A percentile compares a stretch with the other conserved stretches of the same genome.
Conservation (phyloP, 1,284 basidiomycete genomes). For the Tylopilus orsonianus region DNA sequence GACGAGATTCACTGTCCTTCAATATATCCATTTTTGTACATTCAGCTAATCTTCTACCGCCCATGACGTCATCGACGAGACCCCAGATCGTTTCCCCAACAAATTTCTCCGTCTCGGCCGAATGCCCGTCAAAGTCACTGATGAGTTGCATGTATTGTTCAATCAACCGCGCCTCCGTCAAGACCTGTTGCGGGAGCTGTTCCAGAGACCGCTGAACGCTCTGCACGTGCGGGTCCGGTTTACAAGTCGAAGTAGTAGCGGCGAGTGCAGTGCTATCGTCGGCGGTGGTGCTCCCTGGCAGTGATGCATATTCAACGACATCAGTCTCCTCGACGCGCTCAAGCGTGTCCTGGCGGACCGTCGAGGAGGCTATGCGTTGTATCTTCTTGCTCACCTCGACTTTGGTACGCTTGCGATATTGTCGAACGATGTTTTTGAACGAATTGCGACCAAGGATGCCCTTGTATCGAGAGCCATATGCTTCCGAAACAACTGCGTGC, state of each 20-base stretch:
- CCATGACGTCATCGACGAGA: slow-evolving; percentile 52
- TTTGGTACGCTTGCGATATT: slow-evolving; percentile 38
- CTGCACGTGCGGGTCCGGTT: neutral
- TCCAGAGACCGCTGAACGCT: slow-evolving; percentile 42
- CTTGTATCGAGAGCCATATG: slow-evolving; percentile 56
- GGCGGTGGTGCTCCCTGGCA: neutral
- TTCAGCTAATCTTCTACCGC: slow-evolving; percentile 39
- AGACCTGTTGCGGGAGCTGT: slow-evolving; percentile 47
- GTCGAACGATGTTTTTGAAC: slow-evolving; percentile 49
- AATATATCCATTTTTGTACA: slow-evolving; percentile 48
- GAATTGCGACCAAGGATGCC: slow-evolving; percentile 44
- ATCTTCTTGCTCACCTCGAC: slow-evolving; percentile 13
- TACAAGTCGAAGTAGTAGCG: slow-evolving; percentile 6
- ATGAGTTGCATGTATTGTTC: slow-evolving; percentile 49
- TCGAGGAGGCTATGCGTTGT: slow-evolving; percentile 3
- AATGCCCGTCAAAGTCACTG: slow-evolving; percentile 21
- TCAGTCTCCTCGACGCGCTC: slow-evolving; percentile 7
- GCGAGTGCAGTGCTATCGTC: neutral
- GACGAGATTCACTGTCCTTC: slow-evolving; percentile 47
- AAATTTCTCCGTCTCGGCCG: slow-evolving; percentile 16
- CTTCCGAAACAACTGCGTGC: slow-evolving; percentile 59
- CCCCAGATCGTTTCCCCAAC: slow-evolving; percentile 41
- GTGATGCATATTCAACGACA: neutral
- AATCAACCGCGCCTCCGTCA: slow-evolving; percentile 46
- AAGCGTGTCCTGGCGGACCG: neutral